Evolutionary conservation across 2,329 filamentous ascomycete genomes (phyloP).

Genomic region (Botryotinia globosa): DNA sequence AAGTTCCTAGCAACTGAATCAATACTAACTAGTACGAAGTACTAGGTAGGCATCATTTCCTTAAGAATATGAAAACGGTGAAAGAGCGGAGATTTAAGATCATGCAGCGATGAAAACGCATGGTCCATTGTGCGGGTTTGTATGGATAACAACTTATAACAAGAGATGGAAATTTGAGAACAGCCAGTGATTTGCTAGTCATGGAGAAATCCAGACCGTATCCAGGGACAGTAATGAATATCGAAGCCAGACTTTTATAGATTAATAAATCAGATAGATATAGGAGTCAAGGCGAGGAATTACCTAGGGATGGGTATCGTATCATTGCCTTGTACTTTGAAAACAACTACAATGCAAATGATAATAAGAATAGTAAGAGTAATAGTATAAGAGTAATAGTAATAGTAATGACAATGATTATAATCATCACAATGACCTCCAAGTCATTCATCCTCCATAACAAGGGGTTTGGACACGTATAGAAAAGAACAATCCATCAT

Average conservation of each 20-base stretch:
- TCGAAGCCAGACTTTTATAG: not conserved
- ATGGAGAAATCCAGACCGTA: not conserved
- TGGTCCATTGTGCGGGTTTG: not conserved
- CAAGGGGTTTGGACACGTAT: constrained; percentile 12
- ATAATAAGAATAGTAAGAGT: not conserved
- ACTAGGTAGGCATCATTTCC: not conserved
- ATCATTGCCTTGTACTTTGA: not conserved
- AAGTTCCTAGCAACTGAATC: not conserved
- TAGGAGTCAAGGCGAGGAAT: not conserved
- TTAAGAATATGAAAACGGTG: constrained; percentile 5
- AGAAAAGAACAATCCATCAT: not conserved
- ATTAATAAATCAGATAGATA: too few relatives aligned
- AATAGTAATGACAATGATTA: not conserved
- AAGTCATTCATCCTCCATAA: not conserved
- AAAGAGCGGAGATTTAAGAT: constrained; percentile 8
- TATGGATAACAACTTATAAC: not conserved
- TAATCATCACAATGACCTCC: not conserved
- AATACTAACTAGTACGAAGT: too few relatives aligned
- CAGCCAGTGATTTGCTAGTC: not conserved
- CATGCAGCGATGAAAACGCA: constrained; percentile 10
- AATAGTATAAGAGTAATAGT: not conserved
- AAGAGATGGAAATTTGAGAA: not conserved
- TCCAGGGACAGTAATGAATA: not conserved
- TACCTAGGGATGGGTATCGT: not conserved
- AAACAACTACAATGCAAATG: not conserved